Conservation (phyloP, 176 grass and related monocot species). For the Elaeis guineensis region DNA sequence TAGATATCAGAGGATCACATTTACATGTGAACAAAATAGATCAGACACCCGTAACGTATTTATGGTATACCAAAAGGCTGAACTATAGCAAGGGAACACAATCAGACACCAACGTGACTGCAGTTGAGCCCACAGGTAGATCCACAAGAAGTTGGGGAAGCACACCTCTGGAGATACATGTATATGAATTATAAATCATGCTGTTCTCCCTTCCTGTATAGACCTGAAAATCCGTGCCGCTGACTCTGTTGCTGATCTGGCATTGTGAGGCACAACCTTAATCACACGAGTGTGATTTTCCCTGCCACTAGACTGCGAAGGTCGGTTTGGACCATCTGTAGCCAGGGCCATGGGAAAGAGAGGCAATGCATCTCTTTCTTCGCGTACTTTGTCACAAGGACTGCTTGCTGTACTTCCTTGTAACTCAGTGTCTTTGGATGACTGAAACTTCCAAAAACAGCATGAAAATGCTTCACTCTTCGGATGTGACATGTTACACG, state of each 20-base stretch:
- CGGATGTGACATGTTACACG: constrained; percentile 44
- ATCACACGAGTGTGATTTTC: constrained; percentile 42
- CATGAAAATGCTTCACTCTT: constrained; percentile 44
- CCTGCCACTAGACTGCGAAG: constrained; percentile 28
- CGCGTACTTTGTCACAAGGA: constrained; percentile 33
- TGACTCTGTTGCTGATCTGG: constrained; percentile 55
- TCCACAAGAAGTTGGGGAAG: no score
- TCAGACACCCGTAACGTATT: no score
- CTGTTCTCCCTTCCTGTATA: constrained; percentile 74
- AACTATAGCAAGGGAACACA: no score
- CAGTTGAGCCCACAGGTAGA: no score
- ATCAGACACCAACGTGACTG: no score
- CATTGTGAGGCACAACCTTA: constrained; percentile 78
- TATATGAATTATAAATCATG: constrained; percentile 9
- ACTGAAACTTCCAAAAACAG: constrained; percentile 37
- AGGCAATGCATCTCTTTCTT: constrained; percentile 22
- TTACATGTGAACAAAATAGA: no score
- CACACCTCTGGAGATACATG: no score
- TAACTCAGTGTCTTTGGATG: constrained; percentile 65
- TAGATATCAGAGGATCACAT: no score
- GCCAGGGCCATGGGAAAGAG: constrained; percentile 25
- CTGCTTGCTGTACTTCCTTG: constrained; percentile 70
- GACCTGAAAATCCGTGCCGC: constrained; percentile 73
- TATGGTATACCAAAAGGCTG: no score
- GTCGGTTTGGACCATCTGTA: constrained; percentile 4